Evolutionary conservation across 2,329 filamentous ascomycete species (phyloP), one percentile per base, ranked within the genome.

Genomic region (Phoma sp.): DNA sequence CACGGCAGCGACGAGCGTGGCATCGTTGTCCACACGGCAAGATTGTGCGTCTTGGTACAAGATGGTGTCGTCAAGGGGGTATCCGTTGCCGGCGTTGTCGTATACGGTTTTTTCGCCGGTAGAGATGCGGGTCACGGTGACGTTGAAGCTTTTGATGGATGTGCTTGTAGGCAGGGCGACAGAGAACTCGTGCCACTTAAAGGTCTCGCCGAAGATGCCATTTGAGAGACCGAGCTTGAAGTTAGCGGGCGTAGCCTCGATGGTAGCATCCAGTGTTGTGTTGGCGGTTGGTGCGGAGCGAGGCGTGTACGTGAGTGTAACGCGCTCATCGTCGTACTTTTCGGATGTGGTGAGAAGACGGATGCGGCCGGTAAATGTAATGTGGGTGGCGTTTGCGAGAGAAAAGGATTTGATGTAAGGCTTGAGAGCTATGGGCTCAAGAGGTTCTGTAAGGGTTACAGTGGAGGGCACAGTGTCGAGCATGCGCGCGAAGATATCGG

Each of bases 391-490:
- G 25, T 48, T 51, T 21, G 21, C 61, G 17, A 55, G 44, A n/a
- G 51, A 32, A 29, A 55, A 60, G 4, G 55, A 44, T 2, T 25
- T 41, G n/a, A 66, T 62, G 19, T 63, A 68, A 19, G 65, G 65
- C 9, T 60, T 62, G 40, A 66, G 39, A 0, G 60, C 57, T 5
- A 51, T 55, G 9, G 65, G 62, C 29, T 54, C 46, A 21, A 68
- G 33, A 6, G 63, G 62, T 36, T 68, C 65, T 2, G 58, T 51
- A 2, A 68, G 58, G 25, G 52, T 58, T 24, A 67, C 59, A 21
- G 55, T 55, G 8, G 52, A 58, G 2, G 67, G 67, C 6, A 69
- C 67, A 4, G 62, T 60, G 39, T 65, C 48, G 12, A 68, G 55
- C 61, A 68, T 63, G 19, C 62, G 53, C 6, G 52, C 56, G 31